Evolutionary conservation across 208 protist genomes (phyloP), one percentile per base, ranked within the genome.

Genomic region (Trypanosoma avium): DNA sequence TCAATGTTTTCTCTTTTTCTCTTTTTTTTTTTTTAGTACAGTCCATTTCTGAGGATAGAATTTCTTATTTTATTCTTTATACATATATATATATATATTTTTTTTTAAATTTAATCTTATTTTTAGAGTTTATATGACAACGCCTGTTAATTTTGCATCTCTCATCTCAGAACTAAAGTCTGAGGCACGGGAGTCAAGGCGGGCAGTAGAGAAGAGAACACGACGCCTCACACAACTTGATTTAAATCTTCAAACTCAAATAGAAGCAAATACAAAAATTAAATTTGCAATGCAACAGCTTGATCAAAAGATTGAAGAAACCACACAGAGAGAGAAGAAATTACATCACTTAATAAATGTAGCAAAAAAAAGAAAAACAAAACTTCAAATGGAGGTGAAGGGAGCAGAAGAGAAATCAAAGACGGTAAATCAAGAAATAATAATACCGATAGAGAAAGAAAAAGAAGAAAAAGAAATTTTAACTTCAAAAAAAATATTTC

Each of bases 221-320:
- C 43, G 40, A 48, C 48, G 33, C 15, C 45, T 64, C 29, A 29
- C 21, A 1, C 1, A 13, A 3, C 17, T 71, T 8, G 38, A 59
- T 13, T 30, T 42, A 1, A 43, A 27, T n/a, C 27, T 71, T 2
- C 43, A 29, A 0, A 36, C 12, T 32, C 30, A 53, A 19, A 30
- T 59, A 7, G 38, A 49, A n/a, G 57, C 29, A 19, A 64, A 38
- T 32, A 49, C 57, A 8, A 33, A 21, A 19, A 19, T 38, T 21
- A 21, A 26, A 29, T 29, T 27, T 29, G 48, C 43, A 24, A 19
- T 63, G 33, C n/a, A 64, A 26, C 36, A 40, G 19, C 17, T 63
- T 2, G 57, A 71, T 33, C 12, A 24, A 0, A 29, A 57, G 35
- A 53, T 63, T 32, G 66, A 71, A 48, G 40, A 58, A 49, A 29